Conservation (phyloP, 192 early-diverging fungal species). For the Jimgerdemannia flammicorona region DNA sequence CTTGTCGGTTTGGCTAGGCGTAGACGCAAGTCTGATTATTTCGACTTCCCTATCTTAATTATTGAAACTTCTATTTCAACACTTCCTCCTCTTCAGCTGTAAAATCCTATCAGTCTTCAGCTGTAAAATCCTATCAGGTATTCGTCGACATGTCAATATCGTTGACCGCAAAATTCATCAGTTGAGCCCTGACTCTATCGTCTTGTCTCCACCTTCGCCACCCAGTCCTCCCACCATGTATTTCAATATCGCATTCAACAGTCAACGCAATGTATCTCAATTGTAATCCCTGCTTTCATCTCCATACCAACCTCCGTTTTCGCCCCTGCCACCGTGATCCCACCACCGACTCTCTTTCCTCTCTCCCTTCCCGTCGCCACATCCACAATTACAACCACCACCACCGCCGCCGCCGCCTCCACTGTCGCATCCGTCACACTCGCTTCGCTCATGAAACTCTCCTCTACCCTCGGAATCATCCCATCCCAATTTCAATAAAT, state of each 20-base stretch:
- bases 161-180: neutral
- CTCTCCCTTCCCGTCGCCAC: constrained; percentile 10
- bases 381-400: neutral
- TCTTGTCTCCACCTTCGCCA: neutral
- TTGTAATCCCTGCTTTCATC: neutral
- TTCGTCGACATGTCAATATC: neutral
- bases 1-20: no score
- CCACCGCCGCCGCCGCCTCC: constrained; percentile 18
- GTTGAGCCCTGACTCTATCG: no score
- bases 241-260: neutral
- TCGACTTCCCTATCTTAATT: no score
- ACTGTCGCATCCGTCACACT: constrained; percentile 52
- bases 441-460: constrained; percentile 56
- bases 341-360: constrained; percentile 5
- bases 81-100: no score
- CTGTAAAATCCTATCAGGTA: no score
- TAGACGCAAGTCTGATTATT: no score
- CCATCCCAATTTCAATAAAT: no score
- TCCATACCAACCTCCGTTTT: neutral
- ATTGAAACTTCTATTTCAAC: no score
- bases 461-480: neutral
- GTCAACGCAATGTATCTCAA: neutral
- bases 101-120: no score
- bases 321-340: constrained; percentile 5
- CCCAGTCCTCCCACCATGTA: neutral